Evolutionary conservation across 768 basidiomycete genomes (phyloP).

Genomic region (Rhodotorula graminis): DNA sequence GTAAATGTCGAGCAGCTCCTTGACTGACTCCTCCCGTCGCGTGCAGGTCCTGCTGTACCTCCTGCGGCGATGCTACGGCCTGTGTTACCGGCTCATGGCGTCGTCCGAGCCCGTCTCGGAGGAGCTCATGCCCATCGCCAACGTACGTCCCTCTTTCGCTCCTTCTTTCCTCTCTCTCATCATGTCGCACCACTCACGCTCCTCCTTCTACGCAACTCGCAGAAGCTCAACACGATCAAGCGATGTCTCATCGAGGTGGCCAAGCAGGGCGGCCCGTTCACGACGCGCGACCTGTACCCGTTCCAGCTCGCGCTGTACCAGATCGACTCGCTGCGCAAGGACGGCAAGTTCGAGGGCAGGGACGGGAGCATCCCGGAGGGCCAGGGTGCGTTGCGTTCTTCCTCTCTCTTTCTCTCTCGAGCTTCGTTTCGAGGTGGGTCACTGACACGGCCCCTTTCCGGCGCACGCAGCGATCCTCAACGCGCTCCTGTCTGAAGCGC

Average conservation of each 20-base stretch:
- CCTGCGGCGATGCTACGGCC: conserved; percentile 87
- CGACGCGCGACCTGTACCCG: conserved; percentile 39
- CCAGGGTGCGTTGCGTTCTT: neutral
- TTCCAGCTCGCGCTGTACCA: conserved; percentile 56
- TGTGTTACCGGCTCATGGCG: conserved; percentile 86
- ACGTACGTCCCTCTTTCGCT: conserved; percentile 15
- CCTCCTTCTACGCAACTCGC: neutral
- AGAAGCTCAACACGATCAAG: conserved; percentile 43
- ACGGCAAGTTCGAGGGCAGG: conserved; percentile 67
- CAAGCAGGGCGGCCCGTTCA: conserved; percentile 41
- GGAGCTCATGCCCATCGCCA: conserved; percentile 66
- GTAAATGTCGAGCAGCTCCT: too few relatives aligned
- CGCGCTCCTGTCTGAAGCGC: conserved; percentile 31
- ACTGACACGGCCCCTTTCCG: neutral
- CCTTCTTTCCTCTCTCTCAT: too few relatives aligned
- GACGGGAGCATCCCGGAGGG: conserved; percentile 35
- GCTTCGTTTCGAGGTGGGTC: neutral
- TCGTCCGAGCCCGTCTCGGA: conserved; percentile 96
- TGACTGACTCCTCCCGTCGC: too few relatives aligned
- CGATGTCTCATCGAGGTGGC: conserved; percentile 39
- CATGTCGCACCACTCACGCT: neutral
- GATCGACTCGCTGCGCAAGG: conserved; percentile 85
- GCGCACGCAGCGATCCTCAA: conserved; percentile 15
- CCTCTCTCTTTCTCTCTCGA: neutral
- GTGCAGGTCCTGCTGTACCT: conserved; percentile 82